phyloP scores from a whole-genome alignment of 2,329 filamentous ascomycete genomes.

The Alternaria hordeiaustralica region DNA sequence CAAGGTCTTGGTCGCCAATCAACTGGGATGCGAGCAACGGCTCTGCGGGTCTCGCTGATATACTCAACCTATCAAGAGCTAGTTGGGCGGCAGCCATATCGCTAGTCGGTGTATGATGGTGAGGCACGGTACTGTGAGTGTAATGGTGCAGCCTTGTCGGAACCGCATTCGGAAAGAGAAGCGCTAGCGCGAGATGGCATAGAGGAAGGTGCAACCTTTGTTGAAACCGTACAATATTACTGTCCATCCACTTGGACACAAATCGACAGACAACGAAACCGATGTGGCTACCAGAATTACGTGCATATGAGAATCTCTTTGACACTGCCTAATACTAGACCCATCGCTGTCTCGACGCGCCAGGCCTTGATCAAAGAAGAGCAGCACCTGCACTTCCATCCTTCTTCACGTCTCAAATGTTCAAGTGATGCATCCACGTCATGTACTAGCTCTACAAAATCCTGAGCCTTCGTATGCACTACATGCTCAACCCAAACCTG shows the following conservation, averaged over 20 bases:
- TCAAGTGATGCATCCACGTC: neutral
- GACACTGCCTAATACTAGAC: neutral
- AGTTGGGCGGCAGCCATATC: neutral
- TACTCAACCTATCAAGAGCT: neutral
- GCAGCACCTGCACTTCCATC: neutral
- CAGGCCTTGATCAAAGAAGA: neutral
- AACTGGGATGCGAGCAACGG: constrained; percentile 26
- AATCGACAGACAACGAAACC: neutral
- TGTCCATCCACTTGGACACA: neutral
- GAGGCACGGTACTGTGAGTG: neutral
- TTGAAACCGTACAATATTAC: neutral
- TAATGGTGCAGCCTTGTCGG: neutral
- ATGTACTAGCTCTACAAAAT: neutral
- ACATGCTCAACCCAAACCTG: neutral
- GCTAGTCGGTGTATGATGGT: neutral
- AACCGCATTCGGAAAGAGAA: neutral
- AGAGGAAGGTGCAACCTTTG: neutral
- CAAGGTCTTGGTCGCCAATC: constrained; percentile 27
- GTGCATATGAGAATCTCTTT: neutral
- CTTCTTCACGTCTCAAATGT: neutral
- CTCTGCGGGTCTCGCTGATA: constrained; percentile 8
- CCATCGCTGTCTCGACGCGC: neutral
- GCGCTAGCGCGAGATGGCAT: neutral
- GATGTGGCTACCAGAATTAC: neutral
- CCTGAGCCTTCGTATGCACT: neutral